A percentile compares a stretch with the other conserved stretches of the same genome.
phyloP scores from a whole-genome alignment of 2,329 filamentous ascomycete genomes.

The Colletotrichum sp. region DNA sequence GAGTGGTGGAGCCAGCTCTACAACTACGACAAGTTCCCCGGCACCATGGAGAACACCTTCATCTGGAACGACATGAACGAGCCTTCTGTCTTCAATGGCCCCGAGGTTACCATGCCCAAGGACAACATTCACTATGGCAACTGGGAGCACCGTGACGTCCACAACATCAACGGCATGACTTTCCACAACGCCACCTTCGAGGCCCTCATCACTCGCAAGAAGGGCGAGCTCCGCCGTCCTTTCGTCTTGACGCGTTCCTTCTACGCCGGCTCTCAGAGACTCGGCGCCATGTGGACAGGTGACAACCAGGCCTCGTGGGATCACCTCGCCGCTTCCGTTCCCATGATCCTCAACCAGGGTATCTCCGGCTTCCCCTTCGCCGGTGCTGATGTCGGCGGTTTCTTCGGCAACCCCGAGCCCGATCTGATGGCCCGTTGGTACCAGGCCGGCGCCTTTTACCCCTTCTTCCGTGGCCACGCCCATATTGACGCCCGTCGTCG shows the following conservation, averaged over 20 bases:
- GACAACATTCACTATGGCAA: constrained; percentile 90
- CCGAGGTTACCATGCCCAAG: constrained; percentile 98
- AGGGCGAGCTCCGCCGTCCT: constrained; percentile 82
- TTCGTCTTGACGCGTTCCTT: constrained; percentile 94
- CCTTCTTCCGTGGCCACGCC: constrained; percentile 96
- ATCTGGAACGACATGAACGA: constrained; percentile 99
- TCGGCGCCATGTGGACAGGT: constrained; percentile 98
- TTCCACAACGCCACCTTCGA: constrained; percentile 94
- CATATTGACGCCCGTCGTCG: constrained; percentile 95
- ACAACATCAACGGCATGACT: constrained; percentile 95
- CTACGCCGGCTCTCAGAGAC: constrained; percentile 87
- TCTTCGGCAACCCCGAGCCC: constrained; percentile 95
- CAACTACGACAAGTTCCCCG: constrained; percentile 87
- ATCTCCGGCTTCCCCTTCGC: constrained; percentile 94
- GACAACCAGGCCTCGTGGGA: constrained; percentile 96
- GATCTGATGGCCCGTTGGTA: constrained; percentile 95
- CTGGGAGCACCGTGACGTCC: constrained; percentile 97
- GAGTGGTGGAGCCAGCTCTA: constrained; percentile 93
- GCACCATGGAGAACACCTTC: constrained; percentile 84
- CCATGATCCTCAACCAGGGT: constrained; percentile 92
- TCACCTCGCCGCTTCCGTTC: constrained; percentile 85
- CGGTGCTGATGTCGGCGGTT: constrained; percentile 94
- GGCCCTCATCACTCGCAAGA: constrained; percentile 82
- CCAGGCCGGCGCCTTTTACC: constrained; percentile 95
- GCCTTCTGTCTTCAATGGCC: constrained; percentile 97